Evolutionary conservation across 2,329 filamentous ascomycete genomes (phyloP).

Genomic region (Talaromyces marneffei): DNA sequence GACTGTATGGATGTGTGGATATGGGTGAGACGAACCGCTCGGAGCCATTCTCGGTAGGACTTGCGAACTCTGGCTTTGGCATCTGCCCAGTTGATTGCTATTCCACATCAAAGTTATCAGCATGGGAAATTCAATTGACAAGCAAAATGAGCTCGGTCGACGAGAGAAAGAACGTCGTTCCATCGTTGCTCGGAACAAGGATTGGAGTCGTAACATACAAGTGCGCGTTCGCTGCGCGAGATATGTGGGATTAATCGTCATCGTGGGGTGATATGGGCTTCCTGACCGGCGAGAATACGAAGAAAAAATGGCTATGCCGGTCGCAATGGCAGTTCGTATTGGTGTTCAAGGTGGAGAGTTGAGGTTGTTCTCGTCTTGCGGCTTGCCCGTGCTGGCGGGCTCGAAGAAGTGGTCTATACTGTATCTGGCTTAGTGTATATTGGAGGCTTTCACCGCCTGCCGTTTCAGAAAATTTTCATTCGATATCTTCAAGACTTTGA

Average conservation of each 20-base stretch:
- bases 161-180: constrained; percentile 2
- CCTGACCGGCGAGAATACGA: background rate
- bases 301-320: background rate
- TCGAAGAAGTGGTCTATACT: background rate
- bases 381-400: constrained; percentile 4
- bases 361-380: constrained; percentile 10
- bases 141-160: background rate
- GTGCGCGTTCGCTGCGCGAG: constrained; percentile 75
- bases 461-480: constrained; percentile 33
- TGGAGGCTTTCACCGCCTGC: constrained; percentile 30
- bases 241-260: constrained; percentile 90
- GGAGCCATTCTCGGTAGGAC: constrained; percentile 92
- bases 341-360: constrained; percentile 1
- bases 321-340: background rate
- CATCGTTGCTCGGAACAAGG: background rate
- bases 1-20: background rate
- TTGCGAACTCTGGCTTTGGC: constrained; percentile 79
- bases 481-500: background rate
- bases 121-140: constrained; percentile 7
- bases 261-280: constrained; percentile 30
- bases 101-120: constrained; percentile 19
- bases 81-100: constrained; percentile 84
- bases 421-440: background rate
- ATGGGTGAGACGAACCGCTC: constrained; percentile 64
- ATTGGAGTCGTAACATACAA: constrained; percentile 50